phyloP scores from a whole-genome alignment of 805 yeast species.

The Suhomyces sp. region DNA sequence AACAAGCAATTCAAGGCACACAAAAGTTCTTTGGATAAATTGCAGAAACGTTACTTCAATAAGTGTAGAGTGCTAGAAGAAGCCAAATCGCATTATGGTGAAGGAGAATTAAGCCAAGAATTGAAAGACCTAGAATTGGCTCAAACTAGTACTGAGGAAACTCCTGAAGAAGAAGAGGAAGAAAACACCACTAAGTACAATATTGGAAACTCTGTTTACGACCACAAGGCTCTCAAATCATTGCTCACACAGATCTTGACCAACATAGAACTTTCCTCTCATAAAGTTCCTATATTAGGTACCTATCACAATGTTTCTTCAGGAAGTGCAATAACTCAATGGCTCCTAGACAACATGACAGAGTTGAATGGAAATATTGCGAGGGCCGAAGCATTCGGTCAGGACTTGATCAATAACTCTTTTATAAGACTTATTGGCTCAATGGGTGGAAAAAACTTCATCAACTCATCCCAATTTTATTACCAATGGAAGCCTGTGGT shows the following conservation, averaged over 20 bases:
- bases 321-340: conserved; percentile 59
- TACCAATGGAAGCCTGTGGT: conserved; percentile 82
- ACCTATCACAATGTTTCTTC: conserved; percentile 59
- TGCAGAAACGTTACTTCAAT: conserved; percentile 70
- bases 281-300: conserved; percentile 67
- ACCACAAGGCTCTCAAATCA: conserved; percentile 27
- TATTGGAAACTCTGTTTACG: conserved; percentile 32
- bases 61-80: conserved; percentile 75
- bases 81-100: conserved; percentile 46
- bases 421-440: conserved; percentile 65
- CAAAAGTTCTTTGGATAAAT: conserved; percentile 47
- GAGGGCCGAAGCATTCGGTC: conserved; percentile 71
- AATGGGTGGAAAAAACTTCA: conserved; percentile 54
- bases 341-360: conserved; percentile 49
- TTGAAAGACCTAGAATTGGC: conserved; percentile 19
- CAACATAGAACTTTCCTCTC: conserved; percentile 49
- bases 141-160: conserved; percentile 6
- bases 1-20: conserved; percentile 51
- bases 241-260: conserved; percentile 38
- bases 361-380: conserved; percentile 47
- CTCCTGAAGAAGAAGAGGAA: conserved; percentile 18
- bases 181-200: conserved; percentile 17
- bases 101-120: conserved; percentile 40
- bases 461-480: conserved; percentile 66
- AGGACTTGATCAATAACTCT: conserved; percentile 60